These are phyloP conservation scores for Exserohilum turcica DNA, from an alignment of 2,329 filamentous ascomycete genomes.

Conservation along the genomic window DNA sequence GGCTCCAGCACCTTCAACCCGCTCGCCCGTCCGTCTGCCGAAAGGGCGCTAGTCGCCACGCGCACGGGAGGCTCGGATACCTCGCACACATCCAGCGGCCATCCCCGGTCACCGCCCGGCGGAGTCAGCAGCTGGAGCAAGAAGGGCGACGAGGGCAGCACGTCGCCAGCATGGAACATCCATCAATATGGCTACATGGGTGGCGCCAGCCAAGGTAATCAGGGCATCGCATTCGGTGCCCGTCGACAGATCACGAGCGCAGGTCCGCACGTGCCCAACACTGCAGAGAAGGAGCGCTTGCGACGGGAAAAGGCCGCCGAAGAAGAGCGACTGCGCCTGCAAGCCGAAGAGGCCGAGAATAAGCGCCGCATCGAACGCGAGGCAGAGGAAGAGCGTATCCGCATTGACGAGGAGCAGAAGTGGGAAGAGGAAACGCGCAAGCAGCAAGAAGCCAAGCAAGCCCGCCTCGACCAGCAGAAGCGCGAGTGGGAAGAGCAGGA, in stretches of 20 bases:
- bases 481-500: slow-evolving; percentile 79
- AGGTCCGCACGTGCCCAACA: slow-evolving; percentile 75
- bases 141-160: slow-evolving; percentile 77
- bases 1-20: slow-evolving; percentile 55
- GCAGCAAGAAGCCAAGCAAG: slow-evolving; percentile 63
- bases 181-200: slow-evolving; percentile 97
- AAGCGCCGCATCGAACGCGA: slow-evolving; percentile 57
- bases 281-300: slow-evolving; percentile 82
- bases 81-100: slow-evolving; percentile 59
- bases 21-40: slow-evolving; percentile 42
- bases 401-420: slow-evolving; percentile 66
- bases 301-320: slow-evolving; percentile 62
- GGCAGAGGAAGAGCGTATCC: slow-evolving; percentile 66
- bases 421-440: slow-evolving; percentile 70
- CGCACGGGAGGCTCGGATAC: slow-evolving; percentile 62
- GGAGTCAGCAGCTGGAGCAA: slow-evolving; percentile 91
- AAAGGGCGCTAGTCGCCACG: slow-evolving; percentile 52
- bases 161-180: slow-evolving; percentile 95
- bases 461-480: slow-evolving; percentile 69
- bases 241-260: slow-evolving; percentile 90
- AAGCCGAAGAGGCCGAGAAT: slow-evolving; percentile 60
- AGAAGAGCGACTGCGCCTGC: slow-evolving; percentile 56
- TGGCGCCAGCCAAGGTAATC: slow-evolving; percentile 91
- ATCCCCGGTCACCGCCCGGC: slow-evolving; percentile 53
- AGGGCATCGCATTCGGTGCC: slow-evolving; percentile 90